A percentile compares a stretch with the other conserved stretches of the same genome.
These are phyloP conservation scores for Gnaphalium uliginosum DNA, from an alignment of 129 eudicot genomes.

Conservation along the genomic window DNA sequence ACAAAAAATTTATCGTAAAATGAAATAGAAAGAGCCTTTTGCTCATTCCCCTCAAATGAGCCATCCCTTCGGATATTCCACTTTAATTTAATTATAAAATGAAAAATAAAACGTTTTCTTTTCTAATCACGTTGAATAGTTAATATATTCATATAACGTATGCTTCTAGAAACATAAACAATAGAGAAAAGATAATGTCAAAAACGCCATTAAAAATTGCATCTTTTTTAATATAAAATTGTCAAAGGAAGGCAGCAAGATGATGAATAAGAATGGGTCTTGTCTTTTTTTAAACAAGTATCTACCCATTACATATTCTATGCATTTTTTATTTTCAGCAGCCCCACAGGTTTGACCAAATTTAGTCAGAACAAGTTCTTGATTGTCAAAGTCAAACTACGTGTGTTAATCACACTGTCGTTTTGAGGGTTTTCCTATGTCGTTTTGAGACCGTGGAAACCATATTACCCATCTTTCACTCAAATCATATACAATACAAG, in stretches of 20 bases:
- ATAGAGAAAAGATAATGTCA: background rate
- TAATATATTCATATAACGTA: background rate
- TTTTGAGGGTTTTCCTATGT: slow-evolving; percentile 1
- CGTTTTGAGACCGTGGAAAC: slow-evolving; percentile 3
- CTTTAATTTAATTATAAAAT: too few relatives aligned
- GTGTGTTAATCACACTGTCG: slow-evolving; percentile 27
- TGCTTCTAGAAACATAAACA: slow-evolving; percentile 12
- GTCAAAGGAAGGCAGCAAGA: slow-evolving; percentile 26
- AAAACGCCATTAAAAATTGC: background rate
- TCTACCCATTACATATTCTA: slow-evolving; percentile 7
- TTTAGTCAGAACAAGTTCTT: background rate
- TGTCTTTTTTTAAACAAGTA: background rate
- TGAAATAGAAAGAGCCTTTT: too few relatives aligned
- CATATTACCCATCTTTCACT: slow-evolving; percentile 19
- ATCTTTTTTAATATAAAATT: background rate
- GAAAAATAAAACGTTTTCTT: background rate
- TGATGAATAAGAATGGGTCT: slow-evolving; percentile 16
- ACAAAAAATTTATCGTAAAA: too few relatives aligned
- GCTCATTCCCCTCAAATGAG: too few relatives aligned
- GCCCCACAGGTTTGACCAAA: slow-evolving; percentile 20
- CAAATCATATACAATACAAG: background rate
- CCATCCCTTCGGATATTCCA: too few relatives aligned
- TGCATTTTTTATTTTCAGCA: background rate
- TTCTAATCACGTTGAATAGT: background rate
- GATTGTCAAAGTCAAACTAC: slow-evolving; percentile 32